phyloP scores from a whole-genome alignment of 2,329 filamentous ascomycete species.

The Phialophora chinensis region DNA sequence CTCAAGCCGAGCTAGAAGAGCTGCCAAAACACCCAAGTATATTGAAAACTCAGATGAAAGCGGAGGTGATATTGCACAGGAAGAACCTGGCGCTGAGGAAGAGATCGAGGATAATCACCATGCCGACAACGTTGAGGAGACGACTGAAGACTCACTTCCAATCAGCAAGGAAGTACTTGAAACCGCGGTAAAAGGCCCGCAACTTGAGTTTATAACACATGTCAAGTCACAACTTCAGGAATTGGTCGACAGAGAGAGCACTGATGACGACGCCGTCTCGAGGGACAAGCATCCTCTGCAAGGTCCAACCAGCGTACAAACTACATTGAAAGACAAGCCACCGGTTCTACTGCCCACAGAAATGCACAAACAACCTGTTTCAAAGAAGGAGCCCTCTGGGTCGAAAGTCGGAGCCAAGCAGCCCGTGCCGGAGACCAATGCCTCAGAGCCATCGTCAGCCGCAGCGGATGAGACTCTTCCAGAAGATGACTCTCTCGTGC shows the following conservation, averaged over 20 bases:
- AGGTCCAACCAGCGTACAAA: background rate
- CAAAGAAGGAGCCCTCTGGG: background rate
- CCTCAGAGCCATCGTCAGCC: background rate
- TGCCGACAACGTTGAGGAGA: background rate
- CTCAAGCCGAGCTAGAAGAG: slow-evolving; percentile 23
- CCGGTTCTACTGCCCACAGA: background rate
- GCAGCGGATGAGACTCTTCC: background rate
- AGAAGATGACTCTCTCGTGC: background rate
- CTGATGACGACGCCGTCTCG: background rate
- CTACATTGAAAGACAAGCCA: background rate
- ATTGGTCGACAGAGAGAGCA: slow-evolving; percentile 12
- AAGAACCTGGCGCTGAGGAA: background rate
- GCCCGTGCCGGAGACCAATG: background rate
- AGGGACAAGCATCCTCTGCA: background rate
- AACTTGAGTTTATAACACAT: background rate
- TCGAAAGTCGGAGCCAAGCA: background rate
- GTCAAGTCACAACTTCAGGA: slow-evolving; percentile 24
- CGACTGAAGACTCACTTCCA: slow-evolving; percentile 23
- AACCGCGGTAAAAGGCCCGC: background rate
- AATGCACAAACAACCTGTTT: slow-evolving; percentile 4
- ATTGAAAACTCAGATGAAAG: slow-evolving; percentile 24
- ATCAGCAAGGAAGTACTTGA: slow-evolving; percentile 16
- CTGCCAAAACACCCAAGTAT: slow-evolving; percentile 23
- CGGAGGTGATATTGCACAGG: background rate
- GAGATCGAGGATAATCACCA: background rate